phyloP scores from a whole-genome alignment of 164 flowering plant species.

The Berberis thunbergii region DNA sequence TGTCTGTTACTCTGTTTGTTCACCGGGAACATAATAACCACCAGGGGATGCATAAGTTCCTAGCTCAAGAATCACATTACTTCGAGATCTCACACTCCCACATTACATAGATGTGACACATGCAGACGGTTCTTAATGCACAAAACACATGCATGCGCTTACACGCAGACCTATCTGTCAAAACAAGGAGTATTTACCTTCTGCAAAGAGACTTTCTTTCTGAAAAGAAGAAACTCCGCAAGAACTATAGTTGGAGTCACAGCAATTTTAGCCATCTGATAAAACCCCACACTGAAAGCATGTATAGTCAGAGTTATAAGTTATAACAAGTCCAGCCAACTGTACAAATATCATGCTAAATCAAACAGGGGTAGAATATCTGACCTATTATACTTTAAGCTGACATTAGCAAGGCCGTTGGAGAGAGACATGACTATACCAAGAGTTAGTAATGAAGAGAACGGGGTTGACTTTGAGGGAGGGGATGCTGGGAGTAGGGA shows the following conservation, averaged over 20 bases:
- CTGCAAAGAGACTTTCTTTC: conserved; percentile 49
- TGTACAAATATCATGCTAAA: neutral
- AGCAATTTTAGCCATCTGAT: conserved; percentile 98
- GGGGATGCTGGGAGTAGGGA: conserved; percentile 73
- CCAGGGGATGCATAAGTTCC: no score
- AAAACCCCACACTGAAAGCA: conserved; percentile 80
- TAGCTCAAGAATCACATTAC: no score
- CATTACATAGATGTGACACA: no score
- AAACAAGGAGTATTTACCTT: conserved; percentile 37
- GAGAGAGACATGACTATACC: conserved; percentile 91
- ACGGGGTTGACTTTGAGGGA: conserved; percentile 57
- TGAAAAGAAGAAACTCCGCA: conserved; percentile 67
- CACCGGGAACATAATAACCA: no score
- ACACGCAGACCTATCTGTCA: neutral
- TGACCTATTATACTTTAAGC: conserved; percentile 93
- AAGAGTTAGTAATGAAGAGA: conserved; percentile 57
- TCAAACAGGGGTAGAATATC: conserved; percentile 4
- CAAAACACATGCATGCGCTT: neutral
- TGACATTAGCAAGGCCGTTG: conserved; percentile 94
- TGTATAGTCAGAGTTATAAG: conserved; percentile 3
- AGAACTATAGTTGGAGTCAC: conserved; percentile 95
- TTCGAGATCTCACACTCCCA: no score
- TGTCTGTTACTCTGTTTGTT: no score
- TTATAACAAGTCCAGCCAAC: neutral
- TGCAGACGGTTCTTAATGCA: no score